Conservation (phyloP, 768 basidiomycete genomes). For the Mycena pura region DNA sequence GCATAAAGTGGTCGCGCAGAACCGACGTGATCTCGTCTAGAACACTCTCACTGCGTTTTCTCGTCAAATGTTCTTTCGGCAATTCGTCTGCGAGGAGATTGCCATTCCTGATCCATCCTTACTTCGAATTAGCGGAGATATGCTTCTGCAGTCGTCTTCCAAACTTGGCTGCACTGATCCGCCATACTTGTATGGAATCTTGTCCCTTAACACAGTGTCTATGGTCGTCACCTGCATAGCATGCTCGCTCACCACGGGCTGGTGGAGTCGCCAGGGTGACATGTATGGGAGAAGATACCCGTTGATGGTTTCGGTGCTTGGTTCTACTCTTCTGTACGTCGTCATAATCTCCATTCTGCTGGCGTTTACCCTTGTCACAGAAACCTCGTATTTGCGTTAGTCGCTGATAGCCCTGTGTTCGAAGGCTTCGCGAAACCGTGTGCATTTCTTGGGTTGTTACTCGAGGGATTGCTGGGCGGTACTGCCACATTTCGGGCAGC, state of each 20-base stretch:
- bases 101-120: constrained; percentile 15
- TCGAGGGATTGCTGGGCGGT: constrained; percentile 23
- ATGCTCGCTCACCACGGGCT: constrained; percentile 14
- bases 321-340: constrained; percentile 19
- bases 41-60: constrained; percentile 7
- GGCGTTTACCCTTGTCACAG: constrained; percentile 1
- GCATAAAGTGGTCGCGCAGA: neutral
- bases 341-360: neutral
- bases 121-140: neutral
- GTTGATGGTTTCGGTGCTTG: constrained; percentile 19
- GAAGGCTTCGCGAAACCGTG: constrained; percentile 14
- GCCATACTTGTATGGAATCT: neutral
- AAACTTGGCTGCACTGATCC: constrained; percentile 15
- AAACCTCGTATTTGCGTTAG: constrained; percentile 12
- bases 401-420: constrained; percentile 10
- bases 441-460: constrained; percentile 8
- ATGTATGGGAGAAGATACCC: constrained; percentile 20
- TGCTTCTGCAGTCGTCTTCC: neutral
- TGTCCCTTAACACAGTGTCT: constrained; percentile 8
- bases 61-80: constrained; percentile 17
- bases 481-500: constrained; percentile 16
- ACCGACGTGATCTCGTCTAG: neutral
- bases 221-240: constrained; percentile 17
- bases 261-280: constrained; percentile 22
- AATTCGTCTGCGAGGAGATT: constrained; percentile 22